Conservation (phyloP, 768 basidiomycete genomes). For the Rhodotorula babjevae region DNA sequence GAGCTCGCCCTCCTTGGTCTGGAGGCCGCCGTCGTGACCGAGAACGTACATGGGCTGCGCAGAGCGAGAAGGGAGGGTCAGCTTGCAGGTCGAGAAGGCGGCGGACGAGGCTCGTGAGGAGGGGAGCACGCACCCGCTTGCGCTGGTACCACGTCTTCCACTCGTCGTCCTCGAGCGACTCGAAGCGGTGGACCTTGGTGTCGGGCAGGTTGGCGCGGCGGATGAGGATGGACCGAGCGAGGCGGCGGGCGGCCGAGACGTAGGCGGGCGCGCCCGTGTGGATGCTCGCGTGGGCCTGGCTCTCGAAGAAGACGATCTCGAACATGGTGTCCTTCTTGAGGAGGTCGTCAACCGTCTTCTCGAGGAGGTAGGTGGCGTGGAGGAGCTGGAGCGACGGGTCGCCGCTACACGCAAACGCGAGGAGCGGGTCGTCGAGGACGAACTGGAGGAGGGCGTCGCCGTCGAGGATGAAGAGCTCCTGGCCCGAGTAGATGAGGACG, state of each 20-base stretch:
- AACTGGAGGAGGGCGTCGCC: constrained; percentile 63
- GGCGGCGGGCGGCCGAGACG: constrained; percentile 51
- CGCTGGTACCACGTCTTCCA: constrained; percentile 54
- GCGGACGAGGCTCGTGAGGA: too few species aligned
- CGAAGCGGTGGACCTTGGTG: constrained; percentile 54
- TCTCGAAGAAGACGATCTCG: constrained; percentile 62
- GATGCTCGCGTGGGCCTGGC: constrained; percentile 53
- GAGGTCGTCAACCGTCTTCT: constrained; percentile 56
- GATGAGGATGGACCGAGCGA: constrained; percentile 57
- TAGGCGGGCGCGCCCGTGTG: constrained; percentile 49
- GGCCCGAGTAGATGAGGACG: constrained; percentile 65
- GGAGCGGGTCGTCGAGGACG: constrained; percentile 60
- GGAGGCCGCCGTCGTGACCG: constrained; percentile 55
- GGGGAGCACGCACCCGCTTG: constrained; percentile 48
- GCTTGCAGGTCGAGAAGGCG: not conserved
- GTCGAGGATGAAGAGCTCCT: constrained; percentile 63
- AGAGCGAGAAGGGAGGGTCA: constrained; percentile 21
- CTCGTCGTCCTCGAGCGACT: constrained; percentile 50
- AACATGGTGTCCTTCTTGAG: constrained; percentile 56
- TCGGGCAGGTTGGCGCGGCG: constrained; percentile 52
- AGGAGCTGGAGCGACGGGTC: constrained; percentile 61
- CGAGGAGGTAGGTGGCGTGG: constrained; percentile 59
- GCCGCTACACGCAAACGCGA: constrained; percentile 55
- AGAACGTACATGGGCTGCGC: constrained; percentile 65
- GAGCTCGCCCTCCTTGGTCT: constrained; percentile 29